Percentiles rank a stretch among this genome's conserved stretches.
Evolutionary conservation across 2,329 filamentous ascomycete species (phyloP).

Genomic region (Teratosphaeria nubilosa): DNA sequence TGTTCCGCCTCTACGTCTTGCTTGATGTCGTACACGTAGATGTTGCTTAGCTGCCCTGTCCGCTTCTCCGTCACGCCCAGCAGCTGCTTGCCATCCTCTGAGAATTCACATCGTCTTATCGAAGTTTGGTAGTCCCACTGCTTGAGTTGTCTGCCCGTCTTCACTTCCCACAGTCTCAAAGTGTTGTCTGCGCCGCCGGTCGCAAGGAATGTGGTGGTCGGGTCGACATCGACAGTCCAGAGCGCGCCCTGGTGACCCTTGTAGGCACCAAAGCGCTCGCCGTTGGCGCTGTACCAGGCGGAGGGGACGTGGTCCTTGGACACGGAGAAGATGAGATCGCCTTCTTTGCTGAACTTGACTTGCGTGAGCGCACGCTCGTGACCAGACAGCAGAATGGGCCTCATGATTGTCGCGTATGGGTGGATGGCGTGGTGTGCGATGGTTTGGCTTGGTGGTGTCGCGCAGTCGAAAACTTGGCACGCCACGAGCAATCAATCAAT

Average conservation of each 20-base stretch:
- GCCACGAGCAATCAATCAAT: neutral
- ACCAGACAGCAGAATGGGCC: conserved; percentile 89
- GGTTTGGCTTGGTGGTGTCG: neutral
- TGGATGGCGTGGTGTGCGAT: neutral
- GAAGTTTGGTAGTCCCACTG: conserved; percentile 96
- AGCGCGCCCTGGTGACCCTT: conserved; percentile 94
- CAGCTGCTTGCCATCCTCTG: conserved; percentile 80
- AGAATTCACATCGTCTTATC: conserved; percentile 97
- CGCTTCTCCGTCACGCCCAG: conserved; percentile 97
- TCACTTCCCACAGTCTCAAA: conserved; percentile 91
- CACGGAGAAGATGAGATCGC: conserved; percentile 91
- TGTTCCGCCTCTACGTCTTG: conserved; percentile 75
- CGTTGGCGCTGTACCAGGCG: conserved; percentile 95
- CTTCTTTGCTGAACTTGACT: conserved; percentile 70
- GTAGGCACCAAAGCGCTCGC: conserved; percentile 94
- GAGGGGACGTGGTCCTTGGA: conserved; percentile 95
- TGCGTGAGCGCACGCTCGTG: conserved; percentile 47
- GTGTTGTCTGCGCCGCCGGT: conserved; percentile 97
- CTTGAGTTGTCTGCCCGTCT: conserved; percentile 86
- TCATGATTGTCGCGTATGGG: conserved; percentile 56
- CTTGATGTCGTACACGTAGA: conserved; percentile 84
- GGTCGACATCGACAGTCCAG: conserved; percentile 97
- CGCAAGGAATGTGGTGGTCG: conserved; percentile 81
- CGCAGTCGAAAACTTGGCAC: neutral
- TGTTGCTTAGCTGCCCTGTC: conserved; percentile 90